Evolutionary conservation across 345 rosid species (phyloP).

Genomic region (Rhizophora apiculata): DNA sequence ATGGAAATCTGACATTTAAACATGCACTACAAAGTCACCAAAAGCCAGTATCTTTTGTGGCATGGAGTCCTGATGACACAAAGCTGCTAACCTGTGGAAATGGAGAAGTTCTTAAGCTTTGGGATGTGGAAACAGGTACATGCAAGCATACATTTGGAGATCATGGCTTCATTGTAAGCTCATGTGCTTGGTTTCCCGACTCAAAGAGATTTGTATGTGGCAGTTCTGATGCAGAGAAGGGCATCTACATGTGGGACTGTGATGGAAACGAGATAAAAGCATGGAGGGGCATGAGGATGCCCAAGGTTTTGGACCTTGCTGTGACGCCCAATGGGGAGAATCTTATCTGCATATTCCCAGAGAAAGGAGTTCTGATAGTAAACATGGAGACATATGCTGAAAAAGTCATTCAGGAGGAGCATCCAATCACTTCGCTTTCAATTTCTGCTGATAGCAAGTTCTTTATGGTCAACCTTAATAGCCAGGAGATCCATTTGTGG

Average conservation of each 20-base stretch:
- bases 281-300: conserved; percentile 79
- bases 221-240: conserved; percentile 76
- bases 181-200: conserved; percentile 98
- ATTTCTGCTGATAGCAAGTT: conserved; percentile 60
- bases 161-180: conserved; percentile 70
- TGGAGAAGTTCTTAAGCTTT: conserved; percentile 75
- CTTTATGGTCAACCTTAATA: conserved; percentile 74
- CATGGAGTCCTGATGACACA: conserved; percentile 87
- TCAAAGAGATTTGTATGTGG: conserved; percentile 82
- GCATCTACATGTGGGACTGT: conserved; percentile 84
- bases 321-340: conserved; percentile 77
- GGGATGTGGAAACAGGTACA: conserved; percentile 90
- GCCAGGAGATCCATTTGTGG: conserved; percentile 91
- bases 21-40: conserved; percentile 64
- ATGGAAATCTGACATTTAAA: conserved; percentile 47
- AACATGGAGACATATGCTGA: conserved; percentile 62
- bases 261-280: conserved; percentile 80
- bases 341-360: conserved; percentile 56
- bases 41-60: conserved; percentile 73
- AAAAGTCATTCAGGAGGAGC: conserved; percentile 59
- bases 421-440: conserved; percentile 60
- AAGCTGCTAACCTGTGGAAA: conserved; percentile 84
- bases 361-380: conserved; percentile 59
- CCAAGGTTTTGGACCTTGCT: conserved; percentile 78
- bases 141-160: conserved; percentile 88